Evolutionary conservation across 768 basidiomycete species (phyloP).

Genomic region (Leucocoprinus sp.): DNA sequence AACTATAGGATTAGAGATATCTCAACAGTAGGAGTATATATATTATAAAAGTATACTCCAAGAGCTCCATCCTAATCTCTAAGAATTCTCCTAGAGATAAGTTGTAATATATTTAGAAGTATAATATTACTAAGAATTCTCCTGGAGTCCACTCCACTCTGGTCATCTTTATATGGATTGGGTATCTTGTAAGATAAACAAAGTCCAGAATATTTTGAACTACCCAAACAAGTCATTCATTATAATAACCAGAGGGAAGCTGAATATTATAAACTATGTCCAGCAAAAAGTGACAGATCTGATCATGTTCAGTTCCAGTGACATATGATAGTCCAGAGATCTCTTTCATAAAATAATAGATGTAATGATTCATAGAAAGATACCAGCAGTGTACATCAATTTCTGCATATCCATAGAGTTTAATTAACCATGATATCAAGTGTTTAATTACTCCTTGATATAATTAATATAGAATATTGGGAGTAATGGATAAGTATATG

Average conservation of each 20-base stretch:
- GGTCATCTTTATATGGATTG: no score
- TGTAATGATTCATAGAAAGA: conserved; percentile 27
- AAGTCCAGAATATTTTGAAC: conserved; percentile 30
- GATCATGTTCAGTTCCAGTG: conserved; percentile 26
- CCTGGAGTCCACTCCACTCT: no score
- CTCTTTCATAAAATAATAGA: conserved; percentile 27
- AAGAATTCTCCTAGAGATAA: no score
- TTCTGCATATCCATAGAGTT: conserved; percentile 20
- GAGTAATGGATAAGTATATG: conserved; percentile 33
- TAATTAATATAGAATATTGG: conserved; percentile 41
- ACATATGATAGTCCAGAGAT: conserved; percentile 24
- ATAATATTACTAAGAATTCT: no score
- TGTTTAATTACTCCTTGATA: conserved; percentile 42
- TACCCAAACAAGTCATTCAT: conserved; percentile 16
- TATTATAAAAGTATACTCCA: no score
- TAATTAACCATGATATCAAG: conserved; percentile 27
- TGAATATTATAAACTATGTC: conserved; percentile 21
- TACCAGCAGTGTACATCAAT: conserved; percentile 26
- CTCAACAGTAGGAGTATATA: no score
- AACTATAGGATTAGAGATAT: no score
- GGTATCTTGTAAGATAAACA: conserved; percentile 28
- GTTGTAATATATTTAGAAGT: no score
- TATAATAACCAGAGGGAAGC: conserved; percentile 11
- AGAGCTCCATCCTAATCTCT: no score
- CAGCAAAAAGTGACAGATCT: conserved; percentile 24